Evolutionary conservation across 768 basidiomycete genomes (phyloP).

Genomic region (Mycena rosella): DNA sequence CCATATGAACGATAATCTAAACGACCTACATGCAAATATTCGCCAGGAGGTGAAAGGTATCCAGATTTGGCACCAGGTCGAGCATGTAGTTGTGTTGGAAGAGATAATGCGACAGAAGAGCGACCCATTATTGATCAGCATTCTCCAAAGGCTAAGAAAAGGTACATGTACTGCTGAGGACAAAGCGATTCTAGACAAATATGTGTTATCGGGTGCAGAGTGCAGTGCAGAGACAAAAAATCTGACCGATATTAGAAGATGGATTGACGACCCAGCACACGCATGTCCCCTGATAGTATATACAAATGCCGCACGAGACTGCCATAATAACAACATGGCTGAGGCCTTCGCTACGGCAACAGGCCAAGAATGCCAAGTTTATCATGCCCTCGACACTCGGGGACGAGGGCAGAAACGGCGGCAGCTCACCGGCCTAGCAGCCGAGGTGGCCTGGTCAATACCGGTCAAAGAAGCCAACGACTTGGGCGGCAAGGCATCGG

Average conservation of each 20-base stretch:
- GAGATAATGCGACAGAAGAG: slow-evolving; percentile 40
- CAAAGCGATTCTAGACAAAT: slow-evolving; percentile 20
- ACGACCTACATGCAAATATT: slow-evolving; percentile 13
- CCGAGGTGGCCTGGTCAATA: neutral
- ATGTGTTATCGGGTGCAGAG: slow-evolving; percentile 7
- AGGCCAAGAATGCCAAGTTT: slow-evolving; percentile 15
- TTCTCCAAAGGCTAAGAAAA: slow-evolving; percentile 8
- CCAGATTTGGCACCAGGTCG: slow-evolving; percentile 21
- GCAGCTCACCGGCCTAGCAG: slow-evolving; percentile 7
- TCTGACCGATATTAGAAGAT: slow-evolving; percentile 16
- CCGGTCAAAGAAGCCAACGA: slow-evolving; percentile 12
- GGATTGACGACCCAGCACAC: slow-evolving; percentile 12
- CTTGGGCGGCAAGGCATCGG: slow-evolving; percentile 1
- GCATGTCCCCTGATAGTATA: slow-evolving; percentile 17
- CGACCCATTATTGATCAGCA: slow-evolving; percentile 17
- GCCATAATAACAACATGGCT: slow-evolving; percentile 13
- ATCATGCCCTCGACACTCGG: slow-evolving; percentile 14
- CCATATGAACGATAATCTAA: slow-evolving; percentile 11
- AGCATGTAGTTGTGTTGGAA: slow-evolving; percentile 25
- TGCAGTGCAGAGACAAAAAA: slow-evolving; percentile 11
- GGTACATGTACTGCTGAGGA: slow-evolving; percentile 8
- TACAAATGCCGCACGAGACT: slow-evolving; percentile 20
- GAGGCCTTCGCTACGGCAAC: slow-evolving; percentile 27
- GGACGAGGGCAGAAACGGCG: neutral
- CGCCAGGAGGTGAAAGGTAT: slow-evolving; percentile 12